phyloP scores from a whole-genome alignment of 345 rosid species.

The Melaleuca alternifolia region DNA sequence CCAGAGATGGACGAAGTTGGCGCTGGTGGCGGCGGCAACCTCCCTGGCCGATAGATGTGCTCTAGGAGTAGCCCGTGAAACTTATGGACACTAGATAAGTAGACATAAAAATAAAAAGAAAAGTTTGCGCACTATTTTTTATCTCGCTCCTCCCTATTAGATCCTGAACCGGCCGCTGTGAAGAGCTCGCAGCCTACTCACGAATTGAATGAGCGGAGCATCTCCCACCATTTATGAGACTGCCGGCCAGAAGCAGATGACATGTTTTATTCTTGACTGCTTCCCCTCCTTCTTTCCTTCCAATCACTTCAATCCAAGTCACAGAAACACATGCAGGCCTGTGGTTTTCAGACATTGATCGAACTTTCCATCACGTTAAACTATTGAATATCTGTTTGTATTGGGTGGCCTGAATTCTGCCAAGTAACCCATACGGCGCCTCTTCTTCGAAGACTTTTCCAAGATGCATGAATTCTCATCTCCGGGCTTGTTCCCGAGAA shows the following conservation, averaged over 20 bases:
- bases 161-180: neutral
- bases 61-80: neutral
- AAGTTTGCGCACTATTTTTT: neutral
- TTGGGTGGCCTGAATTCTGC: neutral
- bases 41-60: neutral
- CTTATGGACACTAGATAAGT: neutral
- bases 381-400: neutral
- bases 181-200: neutral
- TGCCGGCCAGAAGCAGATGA: neutral
- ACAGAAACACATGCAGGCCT: neutral
- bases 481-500: neutral
- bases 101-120: neutral
- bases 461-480: neutral
- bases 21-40: neutral
- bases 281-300: no score
- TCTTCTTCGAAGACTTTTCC: neutral
- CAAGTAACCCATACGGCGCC: neutral
- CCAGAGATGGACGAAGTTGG: neutral
- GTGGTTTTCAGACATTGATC: neutral
- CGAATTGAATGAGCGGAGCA: neutral
- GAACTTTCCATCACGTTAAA: neutral
- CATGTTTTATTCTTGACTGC: no score
- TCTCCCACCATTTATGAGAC: neutral
- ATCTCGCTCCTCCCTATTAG: neutral
- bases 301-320: neutral